A percentile compares a stretch with the other conserved stretches of the same genome.
Conservation (phyloP, 768 basidiomycete species). For the Rossbeevera mucosa region DNA sequence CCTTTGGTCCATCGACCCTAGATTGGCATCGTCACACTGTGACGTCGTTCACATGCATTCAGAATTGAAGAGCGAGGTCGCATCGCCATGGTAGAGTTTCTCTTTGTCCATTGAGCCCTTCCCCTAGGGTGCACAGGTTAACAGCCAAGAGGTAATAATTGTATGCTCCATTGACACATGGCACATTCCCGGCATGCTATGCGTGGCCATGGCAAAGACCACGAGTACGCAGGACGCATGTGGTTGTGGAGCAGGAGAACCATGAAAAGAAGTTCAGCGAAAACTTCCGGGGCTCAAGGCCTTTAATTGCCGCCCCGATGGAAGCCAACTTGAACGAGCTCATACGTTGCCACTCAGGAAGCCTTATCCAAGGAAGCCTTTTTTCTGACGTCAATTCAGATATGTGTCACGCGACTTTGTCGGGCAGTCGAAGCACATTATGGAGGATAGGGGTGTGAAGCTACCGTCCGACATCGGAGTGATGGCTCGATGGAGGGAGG, state of each 20-base stretch:
- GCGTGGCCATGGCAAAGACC: neutral
- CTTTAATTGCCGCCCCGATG: neutral
- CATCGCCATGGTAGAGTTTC: neutral
- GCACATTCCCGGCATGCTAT: conserved; percentile 1
- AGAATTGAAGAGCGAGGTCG: neutral
- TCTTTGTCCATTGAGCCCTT: conserved; percentile 4
- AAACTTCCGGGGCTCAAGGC: neutral
- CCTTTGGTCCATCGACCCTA: neutral
- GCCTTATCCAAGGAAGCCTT: neutral
- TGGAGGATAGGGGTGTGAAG: neutral
- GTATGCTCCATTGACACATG: neutral
- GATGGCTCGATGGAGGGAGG: neutral
- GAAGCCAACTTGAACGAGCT: neutral
- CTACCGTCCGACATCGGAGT: neutral
- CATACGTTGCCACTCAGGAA: neutral
- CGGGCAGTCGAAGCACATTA: neutral
- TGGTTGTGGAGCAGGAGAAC: neutral
- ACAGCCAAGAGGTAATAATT: neutral
- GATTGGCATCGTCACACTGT: neutral
- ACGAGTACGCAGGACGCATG: neutral
- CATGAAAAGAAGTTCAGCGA: conserved; percentile 1
- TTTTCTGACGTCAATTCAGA: neutral
- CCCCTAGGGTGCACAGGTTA: neutral
- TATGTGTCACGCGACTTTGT: neutral
- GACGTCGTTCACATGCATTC: neutral